Evolutionary conservation across 2,329 filamentous ascomycete species (phyloP).

Genomic region (Fonsecaea erecta): DNA sequence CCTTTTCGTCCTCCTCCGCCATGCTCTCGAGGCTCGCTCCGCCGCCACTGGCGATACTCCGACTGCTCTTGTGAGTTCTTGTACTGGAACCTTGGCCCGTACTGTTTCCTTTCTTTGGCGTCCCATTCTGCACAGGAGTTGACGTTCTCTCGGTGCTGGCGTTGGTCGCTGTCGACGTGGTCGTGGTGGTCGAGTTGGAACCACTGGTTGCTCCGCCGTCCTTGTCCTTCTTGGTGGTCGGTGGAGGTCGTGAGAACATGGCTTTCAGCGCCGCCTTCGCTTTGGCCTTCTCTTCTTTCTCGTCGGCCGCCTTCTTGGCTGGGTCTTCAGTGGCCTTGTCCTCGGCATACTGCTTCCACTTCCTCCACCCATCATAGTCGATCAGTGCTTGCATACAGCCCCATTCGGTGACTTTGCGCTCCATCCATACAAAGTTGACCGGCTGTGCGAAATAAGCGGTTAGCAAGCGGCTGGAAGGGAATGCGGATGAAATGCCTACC

Average conservation of each 20-base stretch:
- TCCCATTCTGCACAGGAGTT: slow-evolving; percentile 23
- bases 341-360: slow-evolving; percentile 83
- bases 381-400: slow-evolving; percentile 99
- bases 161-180: neutral
- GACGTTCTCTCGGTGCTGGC: slow-evolving; percentile 14
- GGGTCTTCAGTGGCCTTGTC: slow-evolving; percentile 39
- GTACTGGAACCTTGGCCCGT: slow-evolving; percentile 7
- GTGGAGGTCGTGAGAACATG: slow-evolving; percentile 36
- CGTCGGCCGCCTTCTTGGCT: slow-evolving; percentile 34
- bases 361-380: slow-evolving; percentile 96
- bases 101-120: slow-evolving; percentile 21
- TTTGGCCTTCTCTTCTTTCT: slow-evolving; percentile 39
- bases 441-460: slow-evolving; percentile 57
- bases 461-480: slow-evolving; percentile 16
- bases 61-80: slow-evolving; percentile 25
- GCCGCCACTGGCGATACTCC: slow-evolving; percentile 23
- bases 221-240: slow-evolving; percentile 32
- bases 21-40: slow-evolving; percentile 29
- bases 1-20: slow-evolving; percentile 34
- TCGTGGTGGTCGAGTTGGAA: slow-evolving; percentile 8
- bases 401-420: slow-evolving; percentile 98
- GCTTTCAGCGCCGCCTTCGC: slow-evolving; percentile 36
- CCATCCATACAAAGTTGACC: slow-evolving; percentile 96
- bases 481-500: slow-evolving; percentile 63
- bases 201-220: slow-evolving; percentile 19